Percentiles rank a stretch among this genome's conserved stretches.
These are phyloP conservation scores for Parsonsia alboflavescens DNA, from an alignment of 257 asterid genomes.

Conservation along the genomic window DNA sequence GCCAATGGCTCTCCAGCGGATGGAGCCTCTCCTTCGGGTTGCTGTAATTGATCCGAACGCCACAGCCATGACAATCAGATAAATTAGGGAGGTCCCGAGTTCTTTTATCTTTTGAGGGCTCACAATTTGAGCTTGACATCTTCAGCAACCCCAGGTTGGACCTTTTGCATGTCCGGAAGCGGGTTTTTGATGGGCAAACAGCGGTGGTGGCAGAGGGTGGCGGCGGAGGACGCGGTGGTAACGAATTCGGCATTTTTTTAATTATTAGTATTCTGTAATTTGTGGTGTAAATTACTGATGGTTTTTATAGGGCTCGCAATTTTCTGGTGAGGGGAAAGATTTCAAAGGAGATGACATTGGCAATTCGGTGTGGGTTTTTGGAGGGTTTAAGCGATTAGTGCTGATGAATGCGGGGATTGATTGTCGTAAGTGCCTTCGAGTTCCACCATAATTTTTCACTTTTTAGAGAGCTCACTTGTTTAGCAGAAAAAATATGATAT, in stretches of 20 bases:
- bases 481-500: too few relatives aligned
- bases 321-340: not conserved
- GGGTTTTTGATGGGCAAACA: constrained; percentile 27
- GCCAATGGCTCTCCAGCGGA: constrained; percentile 75
- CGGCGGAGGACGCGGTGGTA: constrained; percentile 20
- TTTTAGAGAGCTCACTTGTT: too few relatives aligned
- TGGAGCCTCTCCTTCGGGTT: constrained; percentile 74
- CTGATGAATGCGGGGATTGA: too few relatives aligned
- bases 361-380: not conserved
- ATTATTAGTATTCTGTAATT: not conserved
- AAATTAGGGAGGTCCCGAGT: constrained; percentile 75
- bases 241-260: constrained; percentile 8
- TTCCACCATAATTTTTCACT: too few relatives aligned
- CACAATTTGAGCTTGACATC: constrained; percentile 11
- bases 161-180: constrained; percentile 27
- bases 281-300: not conserved
- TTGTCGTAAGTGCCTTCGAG: too few relatives aligned
- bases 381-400: constrained; percentile 10
- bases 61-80: constrained; percentile 76
- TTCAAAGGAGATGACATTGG: not conserved
- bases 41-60: constrained; percentile 44
- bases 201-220: not conserved
- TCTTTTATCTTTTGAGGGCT: constrained; percentile 37
- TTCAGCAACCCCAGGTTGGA: constrained; percentile 10
- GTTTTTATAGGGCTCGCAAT: not conserved